These are phyloP conservation scores for Tephrocybe rancida DNA, from an alignment of 768 basidiomycete genomes.

Conservation along the genomic window DNA sequence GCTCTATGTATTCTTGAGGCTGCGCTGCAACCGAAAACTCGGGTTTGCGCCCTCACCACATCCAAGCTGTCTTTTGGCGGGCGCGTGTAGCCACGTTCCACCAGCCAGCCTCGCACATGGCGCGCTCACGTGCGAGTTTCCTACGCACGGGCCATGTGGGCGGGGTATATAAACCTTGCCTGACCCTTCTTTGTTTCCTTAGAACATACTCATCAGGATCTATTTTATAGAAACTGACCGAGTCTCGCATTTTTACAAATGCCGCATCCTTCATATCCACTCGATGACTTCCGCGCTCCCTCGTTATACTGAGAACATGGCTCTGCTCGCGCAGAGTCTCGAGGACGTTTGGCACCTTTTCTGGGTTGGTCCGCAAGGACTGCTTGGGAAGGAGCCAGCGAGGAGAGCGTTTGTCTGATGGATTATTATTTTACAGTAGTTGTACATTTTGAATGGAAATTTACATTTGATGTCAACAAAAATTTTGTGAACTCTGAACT, in stretches of 20 bases:
- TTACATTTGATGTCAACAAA: background rate
- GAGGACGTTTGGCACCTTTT: conserved; percentile 53
- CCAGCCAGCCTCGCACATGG: too few species aligned
- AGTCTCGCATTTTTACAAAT: conserved; percentile 74
- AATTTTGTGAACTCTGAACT: background rate
- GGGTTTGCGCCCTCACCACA: too few species aligned
- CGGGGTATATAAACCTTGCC: conserved; percentile 32
- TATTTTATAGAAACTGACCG: conserved; percentile 75
- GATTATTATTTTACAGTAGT: conserved; percentile 25
- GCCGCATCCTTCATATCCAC: conserved; percentile 63
- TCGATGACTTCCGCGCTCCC: conserved; percentile 58
- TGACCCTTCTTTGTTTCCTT: conserved; percentile 29
- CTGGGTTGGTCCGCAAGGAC: conserved; percentile 22
- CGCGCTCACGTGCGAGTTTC: too few species aligned
- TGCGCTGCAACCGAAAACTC: too few species aligned
- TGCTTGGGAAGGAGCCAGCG: conserved; percentile 37
- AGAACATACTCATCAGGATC: conserved; percentile 78
- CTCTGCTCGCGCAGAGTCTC: conserved; percentile 34
- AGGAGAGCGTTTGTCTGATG: conserved; percentile 58
- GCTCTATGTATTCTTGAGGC: too few species aligned
- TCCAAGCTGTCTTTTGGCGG: too few species aligned
- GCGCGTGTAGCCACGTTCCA: too few species aligned
- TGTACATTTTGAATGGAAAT: background rate
- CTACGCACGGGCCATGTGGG: conserved; percentile 36
- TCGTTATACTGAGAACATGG: conserved; percentile 65